A percentile compares a stretch with the other conserved stretches of the same genome.
Evolutionary conservation across 192 early-diverging fungal genomes (phyloP).

Genomic region (Podila epigama): DNA sequence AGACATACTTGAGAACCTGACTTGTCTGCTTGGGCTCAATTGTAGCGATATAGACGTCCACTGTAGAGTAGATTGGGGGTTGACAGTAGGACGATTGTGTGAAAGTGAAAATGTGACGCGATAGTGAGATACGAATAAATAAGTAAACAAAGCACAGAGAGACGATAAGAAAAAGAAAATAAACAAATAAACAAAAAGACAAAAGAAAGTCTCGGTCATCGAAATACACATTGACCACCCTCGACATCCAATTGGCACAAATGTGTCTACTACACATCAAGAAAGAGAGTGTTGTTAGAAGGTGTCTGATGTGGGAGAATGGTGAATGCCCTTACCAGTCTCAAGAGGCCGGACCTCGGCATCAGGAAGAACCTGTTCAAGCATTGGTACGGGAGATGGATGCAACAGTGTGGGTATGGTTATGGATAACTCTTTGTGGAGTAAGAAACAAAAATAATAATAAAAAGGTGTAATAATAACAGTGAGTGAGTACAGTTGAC

Average conservation of each 20-base stretch:
- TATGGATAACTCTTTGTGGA: not conserved
- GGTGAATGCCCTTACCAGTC: conserved; percentile 40
- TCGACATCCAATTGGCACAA: not conserved
- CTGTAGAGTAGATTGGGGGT: not conserved
- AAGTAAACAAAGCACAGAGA: not conserved
- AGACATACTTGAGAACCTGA: conserved; percentile 32
- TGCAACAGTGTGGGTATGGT: not conserved
- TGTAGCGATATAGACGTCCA: conserved; percentile 30
- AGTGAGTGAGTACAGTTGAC: too few relatives aligned
- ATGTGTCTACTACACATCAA: too few relatives aligned
- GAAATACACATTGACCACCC: not conserved
- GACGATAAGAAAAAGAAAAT: not conserved
- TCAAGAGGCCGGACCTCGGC: conserved; percentile 50
- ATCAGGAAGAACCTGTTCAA: conserved; percentile 53
- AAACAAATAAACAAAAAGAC: not conserved
- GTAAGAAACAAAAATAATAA: not conserved
- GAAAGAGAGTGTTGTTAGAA: too few relatives aligned
- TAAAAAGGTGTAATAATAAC: too few relatives aligned
- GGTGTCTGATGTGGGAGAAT: too few relatives aligned
- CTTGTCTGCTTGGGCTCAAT: conserved; percentile 40
- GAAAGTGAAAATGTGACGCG: too few relatives aligned
- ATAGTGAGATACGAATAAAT: too few relatives aligned
- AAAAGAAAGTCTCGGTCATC: not conserved
- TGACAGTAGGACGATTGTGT: too few relatives aligned
- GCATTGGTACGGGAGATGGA: not conserved